Evolutionary conservation across 306 rosid genomes (phyloP), one percentile per base, ranked within the genome.

Genomic region (Comarum palustre): DNA sequence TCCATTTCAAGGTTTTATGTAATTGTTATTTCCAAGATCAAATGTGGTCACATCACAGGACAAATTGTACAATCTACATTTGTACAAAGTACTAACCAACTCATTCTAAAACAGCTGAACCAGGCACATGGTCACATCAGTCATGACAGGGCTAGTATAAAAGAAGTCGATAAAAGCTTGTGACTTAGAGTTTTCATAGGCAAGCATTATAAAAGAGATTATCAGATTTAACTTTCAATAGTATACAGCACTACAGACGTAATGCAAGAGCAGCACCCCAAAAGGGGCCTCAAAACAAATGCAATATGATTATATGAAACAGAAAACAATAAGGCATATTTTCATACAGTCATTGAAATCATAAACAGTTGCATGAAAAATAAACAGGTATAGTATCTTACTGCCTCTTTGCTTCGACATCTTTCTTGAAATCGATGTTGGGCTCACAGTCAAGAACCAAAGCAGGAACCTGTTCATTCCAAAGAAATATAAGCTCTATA

Each of bases 361-460:
- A 15, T 25, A 57, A 71, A 14, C 58, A 71, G 19, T 38, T n/a
- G 1, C 0, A 8, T 51, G 29, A 20, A 65, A 36, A 51, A 7
- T 17, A 19, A 19, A 24, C 8, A 54, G 20, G 42, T 25, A 66
- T 43, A 47, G 73, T 48, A 66, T 75, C 98, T 85, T 89, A 94
- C 99, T 85, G 87, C 45, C 89, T 88, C 90, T 94, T 94, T 67
- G 99, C 99, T 32, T 94, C 96, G 77, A 94, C 64, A 73, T 94
- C 99, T 81, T 80, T 89, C 89, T 80, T 91, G 92, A 94, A 94
- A 84, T 94, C 99, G 77, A 94, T 94, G 85, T 94, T 94, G 48
- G 97, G 99, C 81, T 94, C 99, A 68, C 97, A 94, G 83, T 94
- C 99, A 77, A 91, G 87, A 75, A 94, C 91, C 89, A 94, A 83